Evolutionary conservation across 2,329 filamentous ascomycete genomes (phyloP), one percentile per base, ranked within the genome.

Genomic region (Cordyceps farinosa): DNA sequence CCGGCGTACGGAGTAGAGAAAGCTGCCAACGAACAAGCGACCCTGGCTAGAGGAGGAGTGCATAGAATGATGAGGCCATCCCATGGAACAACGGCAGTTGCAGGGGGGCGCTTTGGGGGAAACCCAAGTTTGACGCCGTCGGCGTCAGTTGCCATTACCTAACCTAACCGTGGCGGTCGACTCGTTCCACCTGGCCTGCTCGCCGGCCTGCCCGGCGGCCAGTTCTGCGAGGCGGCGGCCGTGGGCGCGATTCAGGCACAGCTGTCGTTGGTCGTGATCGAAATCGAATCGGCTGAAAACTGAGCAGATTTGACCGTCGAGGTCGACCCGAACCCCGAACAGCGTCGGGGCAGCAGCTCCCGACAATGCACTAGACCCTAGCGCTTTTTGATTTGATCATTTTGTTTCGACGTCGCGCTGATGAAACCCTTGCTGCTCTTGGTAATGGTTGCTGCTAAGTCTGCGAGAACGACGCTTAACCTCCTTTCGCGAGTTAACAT

Each of bases 111-210:
- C 48, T 10, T 51, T n/a, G 32, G 51, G 34, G 32, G 27, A 40
- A 38, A 34, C n/a, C 15, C 15, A 27, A 34, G 13, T 50, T 22
- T 50, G 27, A 30, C 10, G 27, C 47, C 29, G 9, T 22, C 22
- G 27, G 47, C 50, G 32, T n/a, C 52, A 55, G 29, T 61, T 61
- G 38, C 10, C 48, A 48, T 61, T 61, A 48, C 59, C 50, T 42
- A 61, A 61, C 50, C 29, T 29, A 40, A 54, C 40, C 32, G 51
- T 29, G 17, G 3, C 36, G 36, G 29, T 9, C n/a, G 27, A 50
- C 22, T 29, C 11, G 29, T 3, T 42, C 47, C 15, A 47, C 29
- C 55, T 47, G 47, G 40, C 42, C 11, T 54, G 36, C 34, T 5
- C 10, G 6, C 17, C n/a, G 9, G 47, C 34, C 32, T 13, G 11